phyloP scores from a whole-genome alignment of 352 stramenopile genomes.

The Pythium vanterpoolii region DNA sequence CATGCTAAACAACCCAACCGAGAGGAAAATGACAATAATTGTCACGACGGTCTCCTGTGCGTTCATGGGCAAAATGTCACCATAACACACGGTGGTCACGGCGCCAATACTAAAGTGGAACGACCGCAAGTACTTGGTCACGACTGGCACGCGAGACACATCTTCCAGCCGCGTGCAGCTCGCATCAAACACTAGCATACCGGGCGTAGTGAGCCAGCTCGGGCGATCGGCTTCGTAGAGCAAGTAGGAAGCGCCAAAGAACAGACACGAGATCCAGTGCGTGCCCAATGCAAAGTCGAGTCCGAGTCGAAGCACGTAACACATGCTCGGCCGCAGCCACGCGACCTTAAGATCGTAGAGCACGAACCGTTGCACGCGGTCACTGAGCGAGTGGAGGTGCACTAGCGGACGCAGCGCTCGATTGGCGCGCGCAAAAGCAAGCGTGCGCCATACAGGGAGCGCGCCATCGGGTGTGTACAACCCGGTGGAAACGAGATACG shows the following conservation, averaged over 20 bases:
- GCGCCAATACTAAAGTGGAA: conserved; percentile 41
- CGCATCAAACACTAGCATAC: conserved; percentile 32
- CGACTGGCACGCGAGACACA: conserved; percentile 22
- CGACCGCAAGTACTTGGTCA: conserved; percentile 28
- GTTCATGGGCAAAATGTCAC: conserved; percentile 38
- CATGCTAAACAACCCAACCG: conserved; percentile 38
- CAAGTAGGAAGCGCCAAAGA: conserved; percentile 53
- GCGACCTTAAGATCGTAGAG: conserved; percentile 48
- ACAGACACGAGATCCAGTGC: conserved; percentile 30
- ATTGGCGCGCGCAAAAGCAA: conserved; percentile 49
- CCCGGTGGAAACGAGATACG: not conserved
- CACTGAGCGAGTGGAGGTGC: conserved; percentile 41
- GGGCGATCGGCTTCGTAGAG: conserved; percentile 20
- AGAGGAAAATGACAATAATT: conserved; percentile 38
- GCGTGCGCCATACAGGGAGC: conserved; percentile 40
- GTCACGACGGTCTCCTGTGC: conserved; percentile 29
- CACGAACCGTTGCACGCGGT: conserved; percentile 46
- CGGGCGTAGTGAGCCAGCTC: conserved; percentile 55
- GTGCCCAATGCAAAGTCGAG: conserved; percentile 26
- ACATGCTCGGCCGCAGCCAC: conserved; percentile 18
- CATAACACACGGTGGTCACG: conserved; percentile 40
- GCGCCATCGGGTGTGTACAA: conserved; percentile 24
- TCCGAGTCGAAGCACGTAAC: conserved; percentile 43
- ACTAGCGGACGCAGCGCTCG: conserved; percentile 42
- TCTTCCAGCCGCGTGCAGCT: conserved; percentile 16